Conservation (phyloP, 2,329 filamentous ascomycete species). For the Colletotrichum cereale region DNA sequence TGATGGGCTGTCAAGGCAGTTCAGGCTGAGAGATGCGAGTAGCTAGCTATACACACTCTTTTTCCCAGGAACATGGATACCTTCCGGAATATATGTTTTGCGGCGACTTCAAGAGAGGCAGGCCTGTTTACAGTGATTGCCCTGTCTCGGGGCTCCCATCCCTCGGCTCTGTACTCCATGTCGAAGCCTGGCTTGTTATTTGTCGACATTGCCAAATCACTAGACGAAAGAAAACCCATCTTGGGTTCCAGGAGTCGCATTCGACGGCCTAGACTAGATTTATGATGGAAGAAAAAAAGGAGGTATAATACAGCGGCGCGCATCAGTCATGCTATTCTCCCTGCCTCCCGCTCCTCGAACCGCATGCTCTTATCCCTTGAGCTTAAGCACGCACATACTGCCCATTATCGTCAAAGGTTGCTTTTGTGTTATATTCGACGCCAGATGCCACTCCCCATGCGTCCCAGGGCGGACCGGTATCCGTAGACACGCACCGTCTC, state of each 20-base stretch:
- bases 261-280: conserved; percentile 24
- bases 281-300: conserved; percentile 23
- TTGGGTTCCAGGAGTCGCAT: conserved; percentile 23
- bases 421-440: conserved; percentile 18
- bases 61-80: not conserved
- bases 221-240: not conserved
- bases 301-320: conserved; percentile 41
- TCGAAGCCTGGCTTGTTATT: not conserved
- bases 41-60: not conserved
- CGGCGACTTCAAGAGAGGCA: not conserved
- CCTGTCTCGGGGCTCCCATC: not conserved
- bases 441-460: not conserved
- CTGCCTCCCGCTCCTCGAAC: conserved; percentile 9
- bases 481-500: conserved; percentile 4
- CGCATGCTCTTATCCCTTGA: conserved; percentile 3
- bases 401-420: conserved; percentile 40
- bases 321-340: conserved; percentile 25
- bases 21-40: not conserved
- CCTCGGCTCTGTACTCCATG: not conserved
- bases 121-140: no score
- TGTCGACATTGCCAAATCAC: no score
- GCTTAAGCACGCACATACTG: conserved; percentile 24
- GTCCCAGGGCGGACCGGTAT: not conserved
- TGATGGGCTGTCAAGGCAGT: not conserved
- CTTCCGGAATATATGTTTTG: not conserved